phyloP scores from a whole-genome alignment of 2,329 filamentous ascomycete genomes.

The Aphanocladium album region DNA sequence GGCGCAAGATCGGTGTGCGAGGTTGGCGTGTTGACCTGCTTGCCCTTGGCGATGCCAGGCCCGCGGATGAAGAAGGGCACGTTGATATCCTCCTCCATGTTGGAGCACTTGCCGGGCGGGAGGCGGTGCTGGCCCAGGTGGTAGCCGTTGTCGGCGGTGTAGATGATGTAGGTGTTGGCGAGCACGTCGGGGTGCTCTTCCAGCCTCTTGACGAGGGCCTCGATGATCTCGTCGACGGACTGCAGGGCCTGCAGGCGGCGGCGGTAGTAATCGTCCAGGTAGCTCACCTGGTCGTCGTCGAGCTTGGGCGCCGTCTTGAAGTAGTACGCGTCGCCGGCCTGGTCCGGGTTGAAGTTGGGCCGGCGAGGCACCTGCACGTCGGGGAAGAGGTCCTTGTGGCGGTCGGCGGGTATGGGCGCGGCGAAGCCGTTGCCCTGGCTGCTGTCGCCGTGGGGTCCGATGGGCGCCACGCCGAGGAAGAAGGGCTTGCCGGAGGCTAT shows the following conservation, averaged over 20 bases:
- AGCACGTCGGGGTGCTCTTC: slow-evolving; percentile 49
- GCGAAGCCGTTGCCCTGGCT: neutral
- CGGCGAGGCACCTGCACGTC: slow-evolving; percentile 56
- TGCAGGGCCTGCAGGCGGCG: slow-evolving; percentile 48
- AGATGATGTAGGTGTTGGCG: slow-evolving; percentile 57
- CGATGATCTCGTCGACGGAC: slow-evolving; percentile 51
- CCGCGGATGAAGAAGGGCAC: slow-evolving; percentile 54
- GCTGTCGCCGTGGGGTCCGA: slow-evolving; percentile 51
- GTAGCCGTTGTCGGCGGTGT: slow-evolving; percentile 56
- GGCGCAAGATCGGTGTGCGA: slow-evolving; percentile 61
- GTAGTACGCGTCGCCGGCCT: slow-evolving; percentile 30
- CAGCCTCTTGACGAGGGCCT: slow-evolving; percentile 39
- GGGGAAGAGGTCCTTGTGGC: slow-evolving; percentile 59
- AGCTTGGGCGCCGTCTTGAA: slow-evolving; percentile 31
- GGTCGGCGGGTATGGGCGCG: slow-evolving; percentile 50
- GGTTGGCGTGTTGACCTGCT: slow-evolving; percentile 41
- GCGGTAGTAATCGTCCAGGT: slow-evolving; percentile 48
- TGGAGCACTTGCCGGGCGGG: slow-evolving; percentile 53
- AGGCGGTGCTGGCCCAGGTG: slow-evolving; percentile 57
- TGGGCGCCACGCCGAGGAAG: slow-evolving; percentile 61
- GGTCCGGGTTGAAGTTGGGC: slow-evolving; percentile 60
- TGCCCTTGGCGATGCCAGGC: slow-evolving; percentile 41
- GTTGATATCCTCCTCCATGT: slow-evolving; percentile 55
- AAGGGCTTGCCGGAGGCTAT: slow-evolving; percentile 53
- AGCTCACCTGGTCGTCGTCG: slow-evolving; percentile 36